Evolutionary conservation across 2,329 filamentous ascomycete genomes (phyloP), one percentile per base, ranked within the genome.

Genomic region (Phialemonium atrogriseum): DNA sequence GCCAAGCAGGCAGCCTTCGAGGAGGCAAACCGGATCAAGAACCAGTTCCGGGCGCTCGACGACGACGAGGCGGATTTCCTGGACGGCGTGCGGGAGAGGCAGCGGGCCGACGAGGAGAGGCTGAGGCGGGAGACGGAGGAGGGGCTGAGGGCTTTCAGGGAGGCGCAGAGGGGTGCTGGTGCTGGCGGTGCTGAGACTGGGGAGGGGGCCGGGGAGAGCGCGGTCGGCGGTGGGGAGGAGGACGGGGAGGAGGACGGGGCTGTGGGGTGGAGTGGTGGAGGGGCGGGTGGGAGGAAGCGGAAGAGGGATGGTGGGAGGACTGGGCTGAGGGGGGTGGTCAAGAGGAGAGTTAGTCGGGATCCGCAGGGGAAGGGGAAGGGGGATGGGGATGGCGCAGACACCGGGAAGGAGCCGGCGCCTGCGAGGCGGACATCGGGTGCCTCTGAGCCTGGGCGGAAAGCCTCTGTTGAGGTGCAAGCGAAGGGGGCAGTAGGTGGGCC

Each of bases 1-100:
- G 81, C 82, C 36, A 89, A 88, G 56, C 81, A 89, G 59, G 83
- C 84, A 13, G 82, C 79, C 7, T 86, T 87, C 53, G 84, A 87
- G 53, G 84, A 89, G 55, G 68, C 78, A 40, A 71, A 69, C 40
- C 70, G 70, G 42, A 62, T 89, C 32, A 73, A 75, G 48, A 84
- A 89, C 47, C 84, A 89, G 59, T 88, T 87, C 52, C 73, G 79
- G 23, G 67, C 80, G 4, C 66, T 91, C 18, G 80, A 89, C 50
- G 81, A 86, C 37, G 82, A 87, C 50, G 84, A 89, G 59, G 67
- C 82, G 30, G 82, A 81, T 13, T 89, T 86, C 43, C 58, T 91
- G 30, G 75, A 80, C 27, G 70, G 69, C 27, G 66, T 82, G 23
- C 47, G 60, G 29, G 65, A 62, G 31, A 57, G 58, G 32, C 60